Evolutionary conservation across 257 asterid species (phyloP), one percentile per base, ranked within the genome.

Genomic region (Linaria vulgaris): DNA sequence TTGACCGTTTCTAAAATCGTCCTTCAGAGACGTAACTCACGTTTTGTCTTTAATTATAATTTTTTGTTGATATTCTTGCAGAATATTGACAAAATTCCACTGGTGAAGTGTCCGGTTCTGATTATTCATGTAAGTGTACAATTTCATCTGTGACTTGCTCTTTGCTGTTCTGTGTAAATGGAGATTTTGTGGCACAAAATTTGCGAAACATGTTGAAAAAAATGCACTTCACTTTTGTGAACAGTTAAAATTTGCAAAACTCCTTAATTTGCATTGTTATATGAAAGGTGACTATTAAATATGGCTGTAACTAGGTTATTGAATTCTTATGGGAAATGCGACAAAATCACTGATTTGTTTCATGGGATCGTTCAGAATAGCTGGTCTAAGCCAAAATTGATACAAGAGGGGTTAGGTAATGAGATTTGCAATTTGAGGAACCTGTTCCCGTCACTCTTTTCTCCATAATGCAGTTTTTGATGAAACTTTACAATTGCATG

Each of bases 71-170:
- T 56, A 23, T 68, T 67, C n/a, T 14, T 80, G 87, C 97, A 90
- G 97, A 90, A 90, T 67, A 83, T 90, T 67, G 97, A 90, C 83
- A 87, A 90, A 76, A 90, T 90, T 23, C 81, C 88, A 25, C 61
- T 71, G 90, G 95, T 90, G 82, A 90, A 85, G 79, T 87, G 96
- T 72, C 95, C 90, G 60, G 92, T 90, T 74, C 79, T 90, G 64
- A 75, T 90, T 66, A 87, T 90, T 73, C 97, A 90, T 80, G 97
- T 90, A 79, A 85, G 97, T 77, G 21, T 68, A 71, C 34, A 49
- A 47, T 19, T 47, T 66, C 14, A 0, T 46, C 45, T 31, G 38
- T 22, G 39, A 19, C 59, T 30, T 63, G 13, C 31, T 19, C 45
- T 23, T 2, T 16, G 9, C 19, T 34, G 38, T 68, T 61, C n/a